Evolutionary conservation across 176 grass and related monocot species (phyloP).

Genomic region (Triticum aestivum): IWGSC_CS_RefSeq_v2.1 NC_057796.1:65609705-65610204

Average conservation of each 20-base stretch:
- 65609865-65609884: slow-evolving; percentile 38
- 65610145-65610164: neutral
- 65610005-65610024: neutral
- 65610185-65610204: slow-evolving; percentile 37
- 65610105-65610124: neutral
- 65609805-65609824: slow-evolving; percentile 48
- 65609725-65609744: neutral
- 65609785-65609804: slow-evolving; percentile 48
- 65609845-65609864: slow-evolving; percentile 23
- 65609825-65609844: slow-evolving; percentile 43
- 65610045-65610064: neutral
- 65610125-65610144: neutral
- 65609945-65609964: neutral
- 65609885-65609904: slow-evolving; percentile 48
- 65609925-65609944: neutral
- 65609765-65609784: slow-evolving; percentile 80
- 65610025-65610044: neutral
- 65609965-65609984: neutral
- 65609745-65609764: slow-evolving; percentile 66
- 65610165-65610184: slow-evolving; percentile 10
- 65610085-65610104: neutral
- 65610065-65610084: neutral
- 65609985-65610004: neutral
- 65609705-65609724: neutral
- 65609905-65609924: slow-evolving; percentile 32